Evolutionary conservation across 257 asterid species (phyloP), one percentile per base, ranked within the genome.

Genomic region (Plantago ovata): DNA sequence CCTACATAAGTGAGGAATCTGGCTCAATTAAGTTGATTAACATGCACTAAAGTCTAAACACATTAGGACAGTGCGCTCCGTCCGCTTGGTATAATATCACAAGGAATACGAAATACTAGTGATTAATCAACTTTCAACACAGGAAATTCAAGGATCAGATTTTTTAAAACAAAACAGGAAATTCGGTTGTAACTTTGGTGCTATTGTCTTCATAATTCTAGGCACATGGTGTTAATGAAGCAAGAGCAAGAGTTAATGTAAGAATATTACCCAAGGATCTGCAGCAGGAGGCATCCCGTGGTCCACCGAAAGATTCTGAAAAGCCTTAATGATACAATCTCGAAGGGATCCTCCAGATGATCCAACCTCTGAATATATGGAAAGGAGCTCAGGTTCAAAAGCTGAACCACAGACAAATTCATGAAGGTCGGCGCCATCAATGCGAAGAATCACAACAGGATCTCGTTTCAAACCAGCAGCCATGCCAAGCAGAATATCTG

Each of bases 261-360:
- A 41, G 51, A 6, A 11, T 47, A 53, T 47, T 78, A 93, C 97
- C 97, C 97, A 93, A 61, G 89, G 77, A 70, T 93, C 99, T 6
- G 89, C 66, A 56, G 94, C 85, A 14, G 99, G 97, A 62, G 99
- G 99, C 86, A 93, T 78, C 40, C 99, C 99, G 12, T 86, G 87
- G 15, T 86, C 95, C 16, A 93, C 94, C 0, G 94, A 74, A 15
- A 93, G 97, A 60, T 86, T 89, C 78, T 82, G 83, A 23, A 89
- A 79, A 24, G 87, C 92, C 79, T 75, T 82, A 58, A 74, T 38
- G 47, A 82, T 64, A 68, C 74, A 70, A 63, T 79, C 87, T 57
- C 68, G 83, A 47, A 86, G 83, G 55, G 86, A 82, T 38, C 83
- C 93, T 55, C 69, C 67, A 10, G 84, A 72, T 9, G 43, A 38